Conservation (phyloP, 1,139 yeast genomes). For the Sugiyamaella xylanicola region DNA sequence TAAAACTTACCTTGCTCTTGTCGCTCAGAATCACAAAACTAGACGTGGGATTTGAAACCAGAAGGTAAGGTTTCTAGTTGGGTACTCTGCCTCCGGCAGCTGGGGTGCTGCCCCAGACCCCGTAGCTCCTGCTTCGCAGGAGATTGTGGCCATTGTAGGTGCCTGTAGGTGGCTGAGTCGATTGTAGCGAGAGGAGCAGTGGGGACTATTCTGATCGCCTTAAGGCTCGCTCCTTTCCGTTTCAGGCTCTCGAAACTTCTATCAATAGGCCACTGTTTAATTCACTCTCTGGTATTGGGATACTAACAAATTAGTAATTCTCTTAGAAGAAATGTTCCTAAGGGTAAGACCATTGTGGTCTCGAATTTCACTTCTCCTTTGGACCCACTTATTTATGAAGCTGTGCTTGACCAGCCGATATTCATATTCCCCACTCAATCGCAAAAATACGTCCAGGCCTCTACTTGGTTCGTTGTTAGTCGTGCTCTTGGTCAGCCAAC, state of each 20-base stretch:
- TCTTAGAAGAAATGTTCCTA: constrained; percentile 22
- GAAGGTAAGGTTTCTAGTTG: no score
- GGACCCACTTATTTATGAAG: constrained; percentile 43
- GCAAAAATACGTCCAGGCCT: constrained; percentile 18
- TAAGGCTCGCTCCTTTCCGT: no score
- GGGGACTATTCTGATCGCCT: no score
- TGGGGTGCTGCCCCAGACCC: no score
- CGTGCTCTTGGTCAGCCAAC: constrained; percentile 23
- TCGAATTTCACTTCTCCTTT: constrained; percentile 46
- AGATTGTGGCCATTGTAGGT: no score
- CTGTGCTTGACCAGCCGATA: constrained; percentile 7
- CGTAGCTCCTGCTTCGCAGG: no score
- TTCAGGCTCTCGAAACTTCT: no score
- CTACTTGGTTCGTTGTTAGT: constrained; percentile 16
- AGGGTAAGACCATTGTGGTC: constrained; percentile 43
- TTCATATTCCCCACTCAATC: constrained; percentile 10
- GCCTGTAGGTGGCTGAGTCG: no score
- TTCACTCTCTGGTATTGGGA: no score
- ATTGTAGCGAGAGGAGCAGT: no score
- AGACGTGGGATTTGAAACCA: constrained; percentile 24
- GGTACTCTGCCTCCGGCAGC: no score
- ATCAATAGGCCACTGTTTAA: no score
- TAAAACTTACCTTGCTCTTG: constrained; percentile 27
- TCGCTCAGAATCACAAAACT: constrained; percentile 29
- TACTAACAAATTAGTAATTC: constrained; percentile 7